Evolutionary conservation across 371 early-diverging fungal genomes (phyloP).

Genomic region (Mortierella sp.): DNA sequence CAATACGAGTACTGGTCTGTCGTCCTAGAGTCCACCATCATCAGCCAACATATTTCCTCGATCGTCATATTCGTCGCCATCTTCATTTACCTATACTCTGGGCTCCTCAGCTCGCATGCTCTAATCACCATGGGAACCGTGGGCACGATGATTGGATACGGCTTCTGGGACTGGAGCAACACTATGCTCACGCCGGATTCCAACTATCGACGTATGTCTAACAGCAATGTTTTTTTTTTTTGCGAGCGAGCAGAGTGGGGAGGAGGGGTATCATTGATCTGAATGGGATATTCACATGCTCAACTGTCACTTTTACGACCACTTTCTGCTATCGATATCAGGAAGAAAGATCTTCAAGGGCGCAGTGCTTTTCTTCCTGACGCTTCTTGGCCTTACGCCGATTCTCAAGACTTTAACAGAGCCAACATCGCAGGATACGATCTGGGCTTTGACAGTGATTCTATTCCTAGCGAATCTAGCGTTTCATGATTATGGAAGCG

Average conservation of each 20-base stretch:
- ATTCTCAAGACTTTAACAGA: slow-evolving; percentile 92
- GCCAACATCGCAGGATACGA: slow-evolving; percentile 91
- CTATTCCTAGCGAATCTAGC: slow-evolving; percentile 87
- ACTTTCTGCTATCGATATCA: slow-evolving; percentile 12
- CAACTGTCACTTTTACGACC: background rate
- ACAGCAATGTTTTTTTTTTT: background rate
- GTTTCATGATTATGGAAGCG: slow-evolving; percentile 87
- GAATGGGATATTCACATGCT: no score
- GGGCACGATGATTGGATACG: slow-evolving; percentile 70
- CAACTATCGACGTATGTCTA: slow-evolving; percentile 62
- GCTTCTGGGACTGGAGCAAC: slow-evolving; percentile 74
- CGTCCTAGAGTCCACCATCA: slow-evolving; percentile 76
- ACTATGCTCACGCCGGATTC: slow-evolving; percentile 59
- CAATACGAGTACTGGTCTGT: slow-evolving; percentile 80
- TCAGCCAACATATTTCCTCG: slow-evolving; percentile 87
- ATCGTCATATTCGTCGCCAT: slow-evolving; percentile 86
- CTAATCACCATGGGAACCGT: slow-evolving; percentile 70
- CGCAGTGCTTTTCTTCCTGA: slow-evolving; percentile 78
- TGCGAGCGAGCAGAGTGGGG: no score
- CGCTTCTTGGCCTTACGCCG: slow-evolving; percentile 90
- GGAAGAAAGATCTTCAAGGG: slow-evolving; percentile 76
- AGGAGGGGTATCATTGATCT: no score
- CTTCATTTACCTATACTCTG: slow-evolving; percentile 79
- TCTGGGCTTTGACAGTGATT: slow-evolving; percentile 90
- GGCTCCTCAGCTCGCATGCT: slow-evolving; percentile 63